These are phyloP conservation scores for Conidiobolus incongruus DNA, from an alignment of 371 early-diverging fungal species.

Conservation along the genomic window DNA sequence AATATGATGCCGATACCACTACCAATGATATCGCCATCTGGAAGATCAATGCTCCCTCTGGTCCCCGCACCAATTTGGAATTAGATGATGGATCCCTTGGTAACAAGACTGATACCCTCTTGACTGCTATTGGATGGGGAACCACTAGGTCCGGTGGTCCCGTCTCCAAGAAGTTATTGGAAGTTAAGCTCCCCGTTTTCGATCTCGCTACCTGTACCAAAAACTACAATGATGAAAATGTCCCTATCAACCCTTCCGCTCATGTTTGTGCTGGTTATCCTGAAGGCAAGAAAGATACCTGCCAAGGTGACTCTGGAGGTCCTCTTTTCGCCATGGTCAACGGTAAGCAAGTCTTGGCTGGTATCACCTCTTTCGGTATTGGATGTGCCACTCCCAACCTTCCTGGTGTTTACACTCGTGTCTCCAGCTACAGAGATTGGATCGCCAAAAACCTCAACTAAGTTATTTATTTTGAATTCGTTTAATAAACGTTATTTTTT, in stretches of 20 bases:
- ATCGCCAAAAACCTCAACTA: background rate
- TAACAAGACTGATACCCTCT: too few relatives aligned
- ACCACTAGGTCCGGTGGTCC: background rate
- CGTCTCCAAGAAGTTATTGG: background rate
- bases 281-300: too few relatives aligned
- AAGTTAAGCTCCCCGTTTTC: slow-evolving; percentile 2
- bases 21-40: background rate
- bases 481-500: too few relatives aligned
- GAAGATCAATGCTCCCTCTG: background rate
- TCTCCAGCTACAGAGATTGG: background rate
- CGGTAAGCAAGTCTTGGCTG: too few relatives aligned
- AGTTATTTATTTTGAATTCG: too few relatives aligned
- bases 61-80: background rate
- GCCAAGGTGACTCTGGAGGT: too few relatives aligned
- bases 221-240: background rate
- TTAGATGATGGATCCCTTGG: background rate
- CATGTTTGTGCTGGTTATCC: too few relatives aligned
- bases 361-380: background rate
- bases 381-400: slow-evolving; percentile 1
- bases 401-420: background rate
- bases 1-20: background rate
- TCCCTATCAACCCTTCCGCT: too few relatives aligned
- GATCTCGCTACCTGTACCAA: background rate
- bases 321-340: too few relatives aligned
- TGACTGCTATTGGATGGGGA: slow-evolving; percentile 2